Evolutionary conservation across 2,329 filamentous ascomycete species (phyloP).

Genomic region (Thyridium curvatum): DNA sequence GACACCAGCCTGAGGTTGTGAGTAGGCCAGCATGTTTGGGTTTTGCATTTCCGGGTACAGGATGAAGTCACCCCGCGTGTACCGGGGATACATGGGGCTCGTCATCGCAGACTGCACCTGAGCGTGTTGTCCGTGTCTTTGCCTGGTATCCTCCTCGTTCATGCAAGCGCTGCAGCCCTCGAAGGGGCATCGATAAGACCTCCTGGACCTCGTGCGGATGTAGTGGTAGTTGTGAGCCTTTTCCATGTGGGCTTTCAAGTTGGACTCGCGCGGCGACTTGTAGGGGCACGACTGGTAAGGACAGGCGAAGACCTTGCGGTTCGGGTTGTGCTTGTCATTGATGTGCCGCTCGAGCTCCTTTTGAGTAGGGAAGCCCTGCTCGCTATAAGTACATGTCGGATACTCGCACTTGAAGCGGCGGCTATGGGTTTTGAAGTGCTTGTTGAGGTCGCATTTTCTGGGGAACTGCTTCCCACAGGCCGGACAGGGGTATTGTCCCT

Average conservation of each 20-base stretch:
- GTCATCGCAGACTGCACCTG: constrained; percentile 1
- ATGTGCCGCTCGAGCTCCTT: constrained; percentile 73
- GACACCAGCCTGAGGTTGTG: too few species aligned
- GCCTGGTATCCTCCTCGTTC: constrained; percentile 30
- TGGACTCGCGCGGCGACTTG: constrained; percentile 69
- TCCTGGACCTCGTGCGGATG: constrained; percentile 64
- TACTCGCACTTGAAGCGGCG: constrained; percentile 70
- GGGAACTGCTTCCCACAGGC: constrained; percentile 18
- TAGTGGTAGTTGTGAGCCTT: constrained; percentile 71
- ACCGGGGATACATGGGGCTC: constrained; percentile 4
- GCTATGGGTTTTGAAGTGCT: constrained; percentile 73
- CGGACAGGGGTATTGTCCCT: constrained; percentile 11
- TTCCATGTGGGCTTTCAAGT: constrained; percentile 84
- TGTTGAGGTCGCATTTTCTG: constrained; percentile 37
- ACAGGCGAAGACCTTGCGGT: constrained; percentile 62
- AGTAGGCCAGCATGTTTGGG: too few species aligned
- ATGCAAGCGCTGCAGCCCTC: neutral
- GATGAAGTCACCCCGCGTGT: constrained; percentile 1
- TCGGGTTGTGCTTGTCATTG: constrained; percentile 68
- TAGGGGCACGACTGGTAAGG: constrained; percentile 61
- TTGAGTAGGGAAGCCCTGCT: constrained; percentile 69
- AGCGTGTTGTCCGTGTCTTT: constrained; percentile 23
- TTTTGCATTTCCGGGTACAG: neutral
- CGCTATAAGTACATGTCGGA: constrained; percentile 60
- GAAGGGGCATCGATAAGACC: neutral